Conservation (phyloP, 202 grass and related monocot species). For the Hordeum pubiflorum region DNA sequence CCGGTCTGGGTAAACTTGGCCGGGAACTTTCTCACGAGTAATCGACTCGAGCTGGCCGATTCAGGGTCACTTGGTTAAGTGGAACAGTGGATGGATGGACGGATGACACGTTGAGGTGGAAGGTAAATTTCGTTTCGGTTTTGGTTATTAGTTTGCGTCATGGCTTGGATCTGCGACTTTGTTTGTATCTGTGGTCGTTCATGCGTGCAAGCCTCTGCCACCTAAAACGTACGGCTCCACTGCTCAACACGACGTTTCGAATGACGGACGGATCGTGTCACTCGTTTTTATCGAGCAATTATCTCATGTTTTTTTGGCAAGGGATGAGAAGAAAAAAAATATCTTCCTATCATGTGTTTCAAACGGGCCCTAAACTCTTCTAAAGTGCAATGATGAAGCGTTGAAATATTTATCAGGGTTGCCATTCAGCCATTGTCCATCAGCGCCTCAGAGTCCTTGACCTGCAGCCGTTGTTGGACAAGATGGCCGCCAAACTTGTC, state of each 20-base stretch:
- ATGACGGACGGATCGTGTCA: too few relatives aligned
- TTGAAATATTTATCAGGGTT: too few relatives aligned
- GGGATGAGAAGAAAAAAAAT: too few relatives aligned
- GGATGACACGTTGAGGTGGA: not conserved
- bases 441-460: too few relatives aligned
- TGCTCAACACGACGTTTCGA: not conserved
- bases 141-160: not conserved
- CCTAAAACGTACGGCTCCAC: not conserved
- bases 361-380: too few relatives aligned
- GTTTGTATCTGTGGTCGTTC: not conserved
- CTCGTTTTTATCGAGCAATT: too few relatives aligned
- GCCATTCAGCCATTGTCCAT: too few relatives aligned
- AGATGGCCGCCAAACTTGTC: too few relatives aligned
- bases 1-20: not conserved
- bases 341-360: too few relatives aligned
- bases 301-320: too few relatives aligned
- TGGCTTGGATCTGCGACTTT: conserved; percentile 28
- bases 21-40: not conserved
- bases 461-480: too few relatives aligned
- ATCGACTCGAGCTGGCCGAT: not conserved
- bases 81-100: not conserved
- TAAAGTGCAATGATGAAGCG: too few relatives aligned
- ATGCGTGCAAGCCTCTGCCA: not conserved
- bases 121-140: not conserved
- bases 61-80: not conserved